phyloP scores from a whole-genome alignment of 1,139 yeast genomes.

The Hemisphaericaspora lyxosophila region DNA sequence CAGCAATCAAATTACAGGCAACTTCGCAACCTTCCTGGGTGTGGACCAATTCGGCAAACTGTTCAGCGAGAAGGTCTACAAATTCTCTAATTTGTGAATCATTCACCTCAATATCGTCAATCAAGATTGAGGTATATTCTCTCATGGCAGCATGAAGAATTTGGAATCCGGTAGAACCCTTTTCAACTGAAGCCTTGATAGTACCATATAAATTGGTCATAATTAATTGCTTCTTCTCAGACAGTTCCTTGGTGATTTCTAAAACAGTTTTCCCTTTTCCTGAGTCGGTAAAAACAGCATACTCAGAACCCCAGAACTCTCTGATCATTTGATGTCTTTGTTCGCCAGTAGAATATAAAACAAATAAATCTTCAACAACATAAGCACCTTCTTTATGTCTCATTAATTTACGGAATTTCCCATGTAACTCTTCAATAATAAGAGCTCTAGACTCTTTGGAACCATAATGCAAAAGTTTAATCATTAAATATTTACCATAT shows the following conservation, averaged over 20 bases:
- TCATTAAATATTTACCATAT: conserved; percentile 87
- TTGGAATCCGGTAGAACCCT: conserved; percentile 96
- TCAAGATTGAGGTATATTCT: conserved; percentile 76
- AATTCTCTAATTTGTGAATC: conserved; percentile 76
- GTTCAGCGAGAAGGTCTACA: conserved; percentile 80
- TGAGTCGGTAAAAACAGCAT: conserved; percentile 82
- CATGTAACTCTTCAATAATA: conserved; percentile 83
- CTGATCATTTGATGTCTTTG: conserved; percentile 89
- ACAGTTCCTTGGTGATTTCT: conserved; percentile 65
- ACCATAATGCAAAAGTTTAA: conserved; percentile 90
- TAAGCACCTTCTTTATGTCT: conserved; percentile 99
- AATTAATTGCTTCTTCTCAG: conserved; percentile 81
- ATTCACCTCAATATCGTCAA: conserved; percentile 39
- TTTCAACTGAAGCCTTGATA: conserved; percentile 86
- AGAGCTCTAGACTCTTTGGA: conserved; percentile 72
- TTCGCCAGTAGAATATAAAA: conserved; percentile 77
- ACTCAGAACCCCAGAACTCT: conserved; percentile 97
- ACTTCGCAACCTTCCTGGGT: conserved; percentile 93
- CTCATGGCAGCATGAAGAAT: conserved; percentile 95
- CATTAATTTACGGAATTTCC: conserved; percentile 87
- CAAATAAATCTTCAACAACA: conserved; percentile 90
- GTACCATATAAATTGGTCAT: conserved; percentile 78
- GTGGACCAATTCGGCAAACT: conserved; percentile 91
- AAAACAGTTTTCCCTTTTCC: conserved; percentile 63
- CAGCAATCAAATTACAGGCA: conserved; percentile 75